Conservation (phyloP, 768 basidiomycete species). For the Pulveroboletus frians region DNA sequence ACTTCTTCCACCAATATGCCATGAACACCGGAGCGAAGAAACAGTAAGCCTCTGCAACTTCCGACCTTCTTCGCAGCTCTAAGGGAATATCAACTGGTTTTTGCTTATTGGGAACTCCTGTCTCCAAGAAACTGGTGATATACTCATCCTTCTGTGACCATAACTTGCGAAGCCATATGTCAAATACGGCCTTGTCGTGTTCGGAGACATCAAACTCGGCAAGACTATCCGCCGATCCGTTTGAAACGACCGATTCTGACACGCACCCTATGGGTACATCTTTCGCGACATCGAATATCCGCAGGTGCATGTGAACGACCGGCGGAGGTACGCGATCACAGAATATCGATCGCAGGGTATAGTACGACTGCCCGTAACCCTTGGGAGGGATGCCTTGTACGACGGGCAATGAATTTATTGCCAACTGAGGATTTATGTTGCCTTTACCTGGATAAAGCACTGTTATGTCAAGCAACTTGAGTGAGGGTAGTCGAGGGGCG, state of each 20-base stretch:
- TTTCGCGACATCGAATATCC: conserved; percentile 62
- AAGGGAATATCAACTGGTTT: conserved; percentile 53
- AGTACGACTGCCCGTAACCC: conserved; percentile 83
- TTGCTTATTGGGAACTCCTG: conserved; percentile 38
- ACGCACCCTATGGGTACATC: conserved; percentile 69
- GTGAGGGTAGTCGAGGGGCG: conserved; percentile 64
- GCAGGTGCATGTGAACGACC: conserved; percentile 79
- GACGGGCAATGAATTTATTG: neutral
- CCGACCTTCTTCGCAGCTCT: conserved; percentile 46
- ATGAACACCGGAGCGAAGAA: conserved; percentile 59
- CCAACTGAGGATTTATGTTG: neutral
- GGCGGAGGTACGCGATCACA: conserved; percentile 78
- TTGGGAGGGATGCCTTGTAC: conserved; percentile 64
- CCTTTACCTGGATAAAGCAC: conserved; percentile 78
- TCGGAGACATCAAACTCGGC: conserved; percentile 49
- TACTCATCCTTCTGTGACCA: conserved; percentile 85
- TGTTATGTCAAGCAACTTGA: conserved; percentile 88
- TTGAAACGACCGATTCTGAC: conserved; percentile 30
- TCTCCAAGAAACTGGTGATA: conserved; percentile 61
- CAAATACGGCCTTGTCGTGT: conserved; percentile 63
- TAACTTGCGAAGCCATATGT: conserved; percentile 72
- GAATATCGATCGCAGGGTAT: conserved; percentile 88
- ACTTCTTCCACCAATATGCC: conserved; percentile 44
- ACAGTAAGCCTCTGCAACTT: conserved; percentile 63
- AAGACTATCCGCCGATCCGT: conserved; percentile 26